Base-by-base conservation (phyloP, 129 eudicot genomes). In the Tanacetum coccineum region DNA sequence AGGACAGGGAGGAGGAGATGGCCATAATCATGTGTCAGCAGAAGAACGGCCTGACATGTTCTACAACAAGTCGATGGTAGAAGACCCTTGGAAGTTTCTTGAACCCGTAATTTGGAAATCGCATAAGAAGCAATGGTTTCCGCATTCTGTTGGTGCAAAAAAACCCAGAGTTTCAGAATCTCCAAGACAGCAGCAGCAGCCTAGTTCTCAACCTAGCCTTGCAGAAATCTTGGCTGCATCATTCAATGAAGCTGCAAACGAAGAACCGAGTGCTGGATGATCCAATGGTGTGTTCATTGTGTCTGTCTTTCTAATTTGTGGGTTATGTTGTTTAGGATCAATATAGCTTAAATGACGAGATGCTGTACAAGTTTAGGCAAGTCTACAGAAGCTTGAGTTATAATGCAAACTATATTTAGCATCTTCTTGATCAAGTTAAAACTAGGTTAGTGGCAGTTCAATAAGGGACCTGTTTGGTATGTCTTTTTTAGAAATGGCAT, bases 191-290 rank as follows among this genome's bases (percentile, higher is more conserved):
- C 63, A 19, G 50, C 39, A 68, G 63, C 75, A 45, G 19, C 70
- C 87, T 9, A 53, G 74, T 66, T 68, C 91, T 13, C 72, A 78
- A 54, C 81, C 71, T 14, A 92, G 95, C 79, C 89, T 92, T 53
- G 98, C 95, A n/a, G 94, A 92, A 64, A 75, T 77, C 75, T 74
- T 92, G 76, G 94, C 91, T 49, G 95, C 88, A 30, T 74, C 95
- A 0, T 83, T 83, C 48, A 76, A 71, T 26, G 88, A 82, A 64
- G 81, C 85, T 13, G 74, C 57, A 54, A 73, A 51, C 2, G 79
- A 76, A 62, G 75, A 76, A 53, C 28, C 80, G 32, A 18, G 32
- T 36, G 57, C 26, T 1, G 15, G 26, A 40, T 73, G 76, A 71
- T 18, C 26, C 25, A 26, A 36, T 36, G 42, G 42, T 36, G 8